A percentile compares a stretch with the other conserved stretches of the same genome.
Conservation (phyloP, 73 alveolate genomes). For the Paramecium tetraurelia region DNA sequence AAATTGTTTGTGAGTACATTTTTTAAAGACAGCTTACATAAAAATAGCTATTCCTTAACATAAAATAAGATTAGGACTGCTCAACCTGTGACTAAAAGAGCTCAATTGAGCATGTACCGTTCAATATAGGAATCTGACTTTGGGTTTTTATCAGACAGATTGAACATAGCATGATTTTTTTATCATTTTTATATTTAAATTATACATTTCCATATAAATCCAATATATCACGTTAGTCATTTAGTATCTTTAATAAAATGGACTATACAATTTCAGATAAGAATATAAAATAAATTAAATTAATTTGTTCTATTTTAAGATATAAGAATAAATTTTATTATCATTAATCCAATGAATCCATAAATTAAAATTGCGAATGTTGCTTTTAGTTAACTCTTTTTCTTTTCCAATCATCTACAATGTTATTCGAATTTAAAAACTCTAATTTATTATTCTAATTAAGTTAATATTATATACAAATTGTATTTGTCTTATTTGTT, state of each 20-base stretch:
- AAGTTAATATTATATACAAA: neutral
- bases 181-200: neutral
- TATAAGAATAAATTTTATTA: neutral
- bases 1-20: neutral
- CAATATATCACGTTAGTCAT: too few relatives aligned
- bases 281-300: neutral
- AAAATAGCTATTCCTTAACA: neutral
- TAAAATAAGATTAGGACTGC: neutral
- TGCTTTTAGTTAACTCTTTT: neutral
- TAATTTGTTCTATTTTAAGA: neutral
- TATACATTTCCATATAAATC: neutral
- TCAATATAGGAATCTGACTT: neutral
- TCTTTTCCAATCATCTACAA: slow-evolving; percentile 15
- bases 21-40: neutral
- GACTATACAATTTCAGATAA: neutral
- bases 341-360: neutral
- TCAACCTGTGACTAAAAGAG: neutral
- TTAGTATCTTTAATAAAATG: too few relatives aligned
- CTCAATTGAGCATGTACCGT: neutral
- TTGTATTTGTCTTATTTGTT: neutral
- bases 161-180: neutral
- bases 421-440: neutral
- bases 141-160: neutral
- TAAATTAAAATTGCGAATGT: neutral
- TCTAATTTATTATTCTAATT: slow-evolving; percentile 1